These are phyloP conservation scores for Alternaria sp. DNA, from an alignment of 2,329 filamentous ascomycete species.

Conservation along the genomic window DNA sequence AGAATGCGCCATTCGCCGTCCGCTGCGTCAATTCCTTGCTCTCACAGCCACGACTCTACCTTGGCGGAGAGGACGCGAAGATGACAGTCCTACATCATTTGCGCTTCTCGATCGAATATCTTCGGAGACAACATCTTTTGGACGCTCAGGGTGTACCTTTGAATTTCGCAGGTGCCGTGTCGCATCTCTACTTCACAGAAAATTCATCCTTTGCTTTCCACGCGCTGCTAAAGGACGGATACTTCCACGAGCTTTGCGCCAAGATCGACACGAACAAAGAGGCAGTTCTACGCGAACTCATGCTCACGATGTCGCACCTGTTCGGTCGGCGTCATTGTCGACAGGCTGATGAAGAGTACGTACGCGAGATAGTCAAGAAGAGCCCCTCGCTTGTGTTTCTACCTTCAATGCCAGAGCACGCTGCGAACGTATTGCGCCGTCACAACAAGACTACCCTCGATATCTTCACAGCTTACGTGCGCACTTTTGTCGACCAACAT, in stretches of 20 bases:
- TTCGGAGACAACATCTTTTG: constrained; percentile 74
- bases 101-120: constrained; percentile 82
- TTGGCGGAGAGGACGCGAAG: constrained; percentile 73
- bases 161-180: constrained; percentile 75
- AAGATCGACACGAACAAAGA: constrained; percentile 62
- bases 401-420: constrained; percentile 67
- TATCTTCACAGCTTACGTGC: constrained; percentile 74
- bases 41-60: constrained; percentile 73
- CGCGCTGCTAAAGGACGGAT: constrained; percentile 74
- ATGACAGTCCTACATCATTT: constrained; percentile 78
- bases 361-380: constrained; percentile 60
- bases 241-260: constrained; percentile 71
- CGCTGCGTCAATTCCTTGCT: constrained; percentile 72
- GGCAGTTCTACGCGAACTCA: constrained; percentile 65
- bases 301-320: constrained; percentile 75
- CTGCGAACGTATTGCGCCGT: constrained; percentile 63
- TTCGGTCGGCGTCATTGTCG: constrained; percentile 69
- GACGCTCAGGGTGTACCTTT: constrained; percentile 68
- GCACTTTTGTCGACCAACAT: constrained; percentile 73
- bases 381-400: constrained; percentile 73
- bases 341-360: constrained; percentile 58
- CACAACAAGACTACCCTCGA: constrained; percentile 73
- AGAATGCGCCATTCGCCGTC: constrained; percentile 68
- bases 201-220: constrained; percentile 81
- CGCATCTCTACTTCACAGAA: constrained; percentile 79